Conservation (phyloP, 257 asterid species). For the Paulownia fortunei region DNA sequence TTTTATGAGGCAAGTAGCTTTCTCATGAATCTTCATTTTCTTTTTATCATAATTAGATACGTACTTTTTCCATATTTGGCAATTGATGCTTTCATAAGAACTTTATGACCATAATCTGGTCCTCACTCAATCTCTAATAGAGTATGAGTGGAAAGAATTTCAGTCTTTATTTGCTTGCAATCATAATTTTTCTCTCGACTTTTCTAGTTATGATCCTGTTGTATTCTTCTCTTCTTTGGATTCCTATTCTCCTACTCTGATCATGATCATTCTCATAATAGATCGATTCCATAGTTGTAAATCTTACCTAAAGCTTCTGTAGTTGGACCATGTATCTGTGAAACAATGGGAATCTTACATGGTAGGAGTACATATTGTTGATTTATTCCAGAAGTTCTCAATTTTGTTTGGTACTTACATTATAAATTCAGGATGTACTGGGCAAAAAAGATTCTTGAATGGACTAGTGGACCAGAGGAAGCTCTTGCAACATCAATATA, state of each 20-base stretch:
- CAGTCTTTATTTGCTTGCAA: background rate
- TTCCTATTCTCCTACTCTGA: background rate
- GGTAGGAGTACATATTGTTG: background rate
- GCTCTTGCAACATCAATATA: slow-evolving; percentile 78
- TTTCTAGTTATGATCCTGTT: background rate
- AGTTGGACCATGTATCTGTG: background rate
- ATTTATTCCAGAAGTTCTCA: background rate
- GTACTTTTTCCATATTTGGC: background rate
- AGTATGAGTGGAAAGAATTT: background rate
- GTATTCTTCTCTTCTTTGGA: background rate
- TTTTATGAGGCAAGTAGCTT: slow-evolving; percentile 81
- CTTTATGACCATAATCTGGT: background rate
- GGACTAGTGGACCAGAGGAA: slow-evolving; percentile 95
- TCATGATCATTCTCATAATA: background rate
- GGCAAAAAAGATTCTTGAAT: slow-evolving; percentile 98
- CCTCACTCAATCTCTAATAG: background rate
- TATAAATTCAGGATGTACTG: slow-evolving; percentile 87
- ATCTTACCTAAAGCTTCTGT: background rate
- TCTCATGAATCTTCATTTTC: background rate
- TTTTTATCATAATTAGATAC: background rate
- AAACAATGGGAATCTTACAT: background rate
- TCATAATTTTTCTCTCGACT: background rate
- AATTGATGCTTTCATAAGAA: slow-evolving; percentile 5
- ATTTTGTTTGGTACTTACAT: background rate
- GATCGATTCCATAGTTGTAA: background rate